Evolutionary conservation across 2,329 filamentous ascomycete genomes (phyloP).

Genomic region (Colletotrichum sp.): DNA sequence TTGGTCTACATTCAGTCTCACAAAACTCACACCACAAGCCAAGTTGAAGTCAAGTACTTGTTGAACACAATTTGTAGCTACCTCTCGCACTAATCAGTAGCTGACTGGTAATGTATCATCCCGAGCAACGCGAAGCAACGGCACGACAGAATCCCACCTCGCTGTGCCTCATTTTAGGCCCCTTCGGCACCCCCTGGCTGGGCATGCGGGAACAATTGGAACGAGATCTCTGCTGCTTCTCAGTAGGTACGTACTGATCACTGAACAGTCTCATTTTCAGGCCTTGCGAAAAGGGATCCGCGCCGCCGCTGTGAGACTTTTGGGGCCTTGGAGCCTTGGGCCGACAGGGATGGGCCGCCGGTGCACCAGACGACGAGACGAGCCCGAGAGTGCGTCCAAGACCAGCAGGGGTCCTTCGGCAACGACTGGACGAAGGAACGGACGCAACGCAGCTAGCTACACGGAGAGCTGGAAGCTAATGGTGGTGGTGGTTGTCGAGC

Average conservation of each 20-base stretch:
- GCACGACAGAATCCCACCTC: neutral
- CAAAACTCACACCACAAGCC: neutral
- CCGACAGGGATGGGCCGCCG: neutral
- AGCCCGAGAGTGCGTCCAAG: neutral
- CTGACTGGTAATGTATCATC: neutral
- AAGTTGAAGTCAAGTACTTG: neutral
- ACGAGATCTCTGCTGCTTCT: neutral
- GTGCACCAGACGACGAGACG: neutral
- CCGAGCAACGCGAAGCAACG: neutral
- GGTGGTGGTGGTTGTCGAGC: neutral
- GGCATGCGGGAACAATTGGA: constrained; percentile 1
- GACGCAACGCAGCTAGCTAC: neutral
- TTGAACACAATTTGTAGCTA: no score
- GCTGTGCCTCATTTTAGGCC: neutral
- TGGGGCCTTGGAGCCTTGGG: neutral
- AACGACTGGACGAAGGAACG: neutral
- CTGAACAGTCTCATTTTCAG: neutral
- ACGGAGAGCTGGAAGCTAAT: neutral
- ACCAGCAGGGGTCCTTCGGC: neutral
- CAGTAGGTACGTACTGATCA: neutral
- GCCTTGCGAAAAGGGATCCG: neutral
- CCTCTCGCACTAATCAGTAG: neutral
- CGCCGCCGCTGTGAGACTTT: neutral
- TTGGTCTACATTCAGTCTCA: neutral
- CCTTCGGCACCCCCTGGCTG: neutral